Conservation (phyloP, 495 filamentous ascomycete species). For the Neurospora sublineolata region DNA sequence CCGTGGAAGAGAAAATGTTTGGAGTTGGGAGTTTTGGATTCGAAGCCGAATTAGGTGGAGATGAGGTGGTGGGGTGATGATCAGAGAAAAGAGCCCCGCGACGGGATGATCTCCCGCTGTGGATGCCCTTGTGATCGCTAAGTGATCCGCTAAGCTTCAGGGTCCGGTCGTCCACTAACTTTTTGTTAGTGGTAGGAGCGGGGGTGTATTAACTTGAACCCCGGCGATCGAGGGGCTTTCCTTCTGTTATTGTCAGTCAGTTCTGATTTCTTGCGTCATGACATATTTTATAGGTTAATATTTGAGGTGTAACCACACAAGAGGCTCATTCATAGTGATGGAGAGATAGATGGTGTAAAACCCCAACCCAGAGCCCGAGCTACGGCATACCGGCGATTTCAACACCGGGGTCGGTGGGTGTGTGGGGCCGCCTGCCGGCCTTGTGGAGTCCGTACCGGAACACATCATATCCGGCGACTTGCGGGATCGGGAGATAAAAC, state of each 20-base stretch:
- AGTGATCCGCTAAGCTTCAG: not conserved
- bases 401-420: not conserved
- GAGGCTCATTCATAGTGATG: not conserved
- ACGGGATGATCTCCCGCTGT: not conserved
- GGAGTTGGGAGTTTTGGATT: not conserved
- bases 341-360: not conserved
- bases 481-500: not conserved
- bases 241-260: not conserved
- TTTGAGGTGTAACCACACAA: not conserved
- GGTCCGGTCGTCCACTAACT: not conserved
- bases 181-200: not conserved
- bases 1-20: too few relatives aligned
- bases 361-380: not conserved
- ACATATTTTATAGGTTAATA: not conserved
- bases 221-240: not conserved
- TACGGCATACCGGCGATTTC: not conserved
- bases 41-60: not conserved
- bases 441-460: not conserved
- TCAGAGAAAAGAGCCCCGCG: not conserved
- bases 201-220: not conserved
- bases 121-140: not conserved
- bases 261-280: not conserved
- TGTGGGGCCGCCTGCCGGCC: not conserved
- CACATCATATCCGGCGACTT: not conserved
- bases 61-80: not conserved